Conservation (phyloP, 768 basidiomycete species). For the Lanmaoa rubissima region DNA sequence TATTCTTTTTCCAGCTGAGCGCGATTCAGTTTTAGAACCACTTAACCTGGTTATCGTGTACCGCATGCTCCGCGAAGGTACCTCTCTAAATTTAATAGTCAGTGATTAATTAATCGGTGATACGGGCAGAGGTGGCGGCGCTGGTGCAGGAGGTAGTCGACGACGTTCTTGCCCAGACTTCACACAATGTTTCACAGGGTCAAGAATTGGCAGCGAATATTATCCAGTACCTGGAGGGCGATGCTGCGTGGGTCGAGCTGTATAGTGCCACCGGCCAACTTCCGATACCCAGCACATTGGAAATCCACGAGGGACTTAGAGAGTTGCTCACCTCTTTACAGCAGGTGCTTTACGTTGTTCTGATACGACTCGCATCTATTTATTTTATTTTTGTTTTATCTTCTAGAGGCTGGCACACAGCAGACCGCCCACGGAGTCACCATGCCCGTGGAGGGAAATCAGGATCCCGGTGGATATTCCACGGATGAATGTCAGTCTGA, state of each 20-base stretch:
- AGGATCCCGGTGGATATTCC: slow-evolving; percentile 87
- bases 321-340: slow-evolving; percentile 26
- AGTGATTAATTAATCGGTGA: slow-evolving; percentile 6
- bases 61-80: slow-evolving; percentile 82
- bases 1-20: slow-evolving; percentile 8
- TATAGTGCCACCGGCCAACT: slow-evolving; percentile 74
- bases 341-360: slow-evolving; percentile 29
- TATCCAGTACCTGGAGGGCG: slow-evolving; percentile 57
- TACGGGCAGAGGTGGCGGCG: slow-evolving; percentile 59
- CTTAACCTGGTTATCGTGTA: slow-evolving; percentile 68
- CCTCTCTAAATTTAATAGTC: neutral
- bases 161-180: slow-evolving; percentile 37
- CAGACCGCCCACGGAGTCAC: slow-evolving; percentile 35
- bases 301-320: slow-evolving; percentile 30
- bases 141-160: slow-evolving; percentile 54
- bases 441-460: slow-evolving; percentile 65
- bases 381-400: slow-evolving; percentile 26
- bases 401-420: slow-evolving; percentile 39
- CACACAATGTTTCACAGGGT: slow-evolving; percentile 37
- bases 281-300: slow-evolving; percentile 43
- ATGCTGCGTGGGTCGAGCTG: slow-evolving; percentile 65
- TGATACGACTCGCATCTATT: slow-evolving; percentile 27
- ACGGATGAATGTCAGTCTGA: slow-evolving; percentile 62
- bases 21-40: slow-evolving; percentile 54
- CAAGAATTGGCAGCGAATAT: slow-evolving; percentile 46